Evolutionary conservation across 2,329 filamentous ascomycete genomes (phyloP).

Genomic region (Venturia oleaginea): DNA sequence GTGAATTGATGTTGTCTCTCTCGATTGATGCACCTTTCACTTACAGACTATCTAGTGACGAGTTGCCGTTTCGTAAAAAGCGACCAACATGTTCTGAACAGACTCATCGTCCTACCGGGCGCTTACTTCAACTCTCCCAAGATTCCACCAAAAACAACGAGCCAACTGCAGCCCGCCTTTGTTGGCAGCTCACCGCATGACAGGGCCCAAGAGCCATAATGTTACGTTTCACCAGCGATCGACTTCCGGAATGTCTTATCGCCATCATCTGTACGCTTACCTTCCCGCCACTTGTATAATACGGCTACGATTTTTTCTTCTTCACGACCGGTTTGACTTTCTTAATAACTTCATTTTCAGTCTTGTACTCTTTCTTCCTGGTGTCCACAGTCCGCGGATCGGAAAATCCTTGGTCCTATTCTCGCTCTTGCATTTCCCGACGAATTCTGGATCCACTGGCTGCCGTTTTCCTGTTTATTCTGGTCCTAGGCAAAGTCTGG

Average conservation of each 20-base stretch:
- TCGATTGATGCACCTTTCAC: not conserved
- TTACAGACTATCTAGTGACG: not conserved
- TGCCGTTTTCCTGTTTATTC: not conserved
- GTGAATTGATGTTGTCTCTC: not conserved
- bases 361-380: constrained; percentile 1
- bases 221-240: not conserved
- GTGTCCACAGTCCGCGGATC: not conserved
- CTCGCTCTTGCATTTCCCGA: not conserved
- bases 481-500: not conserved
- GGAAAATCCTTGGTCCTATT: not conserved
- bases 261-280: not conserved
- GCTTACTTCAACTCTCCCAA: not conserved
- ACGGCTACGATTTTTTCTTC: not conserved
- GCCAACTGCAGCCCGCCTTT: not conserved
- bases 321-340: not conserved
- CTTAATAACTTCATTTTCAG: not conserved
- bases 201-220: not conserved
- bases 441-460: not conserved
- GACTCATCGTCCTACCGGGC: not conserved
- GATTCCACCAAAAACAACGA: not conserved
- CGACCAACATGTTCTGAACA: not conserved
- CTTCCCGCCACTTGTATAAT: not conserved
- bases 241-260: not conserved
- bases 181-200: not conserved
- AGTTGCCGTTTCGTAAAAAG: not conserved